These are phyloP conservation scores for Umbelopsis sp. DNA, from an alignment of 192 early-diverging fungal species.

Conservation along the genomic window DNA sequence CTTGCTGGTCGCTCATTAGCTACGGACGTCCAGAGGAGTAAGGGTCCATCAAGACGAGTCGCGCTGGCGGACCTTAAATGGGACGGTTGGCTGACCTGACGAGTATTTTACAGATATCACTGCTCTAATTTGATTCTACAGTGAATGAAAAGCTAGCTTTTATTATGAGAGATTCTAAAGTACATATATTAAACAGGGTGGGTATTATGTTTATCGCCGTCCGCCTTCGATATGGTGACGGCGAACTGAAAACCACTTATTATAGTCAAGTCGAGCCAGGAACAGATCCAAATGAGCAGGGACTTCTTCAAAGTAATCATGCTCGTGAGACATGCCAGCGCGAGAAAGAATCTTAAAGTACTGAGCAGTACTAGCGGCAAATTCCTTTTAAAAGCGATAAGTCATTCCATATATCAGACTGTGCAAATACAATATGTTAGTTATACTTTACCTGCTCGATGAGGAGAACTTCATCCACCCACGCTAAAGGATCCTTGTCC, in stretches of 20 bases:
- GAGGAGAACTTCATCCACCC: constrained; percentile 22
- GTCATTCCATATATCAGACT: not conserved
- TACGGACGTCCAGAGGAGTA: too few species aligned
- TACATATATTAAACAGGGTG: too few species aligned
- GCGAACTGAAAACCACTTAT: constrained; percentile 41
- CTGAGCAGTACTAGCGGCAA: constrained; percentile 22
- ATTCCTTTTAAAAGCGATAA: constrained; percentile 27
- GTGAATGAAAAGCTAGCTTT: too few species aligned
- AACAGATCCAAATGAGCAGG: constrained; percentile 40
- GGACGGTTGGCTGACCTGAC: too few species aligned
- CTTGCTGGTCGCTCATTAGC: not conserved
- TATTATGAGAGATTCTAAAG: too few species aligned
- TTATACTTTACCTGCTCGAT: constrained; percentile 34
- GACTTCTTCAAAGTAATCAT: constrained; percentile 29
- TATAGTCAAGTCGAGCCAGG: constrained; percentile 45
- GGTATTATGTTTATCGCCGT: not conserved
- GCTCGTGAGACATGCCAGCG: constrained; percentile 25
- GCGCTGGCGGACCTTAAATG: too few species aligned
- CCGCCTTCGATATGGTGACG: constrained; percentile 1
- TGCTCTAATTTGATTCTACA: too few species aligned
- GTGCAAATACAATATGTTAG: not conserved
- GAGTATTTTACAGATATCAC: too few species aligned
- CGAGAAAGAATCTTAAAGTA: constrained; percentile 38
- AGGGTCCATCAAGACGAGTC: too few species aligned
- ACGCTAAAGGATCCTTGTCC: not conserved